Percentiles rank a stretch among this genome's conserved stretches.
Evolutionary conservation across 805 yeast genomes (phyloP).

Genomic region (Danielia reshetovae): DNA sequence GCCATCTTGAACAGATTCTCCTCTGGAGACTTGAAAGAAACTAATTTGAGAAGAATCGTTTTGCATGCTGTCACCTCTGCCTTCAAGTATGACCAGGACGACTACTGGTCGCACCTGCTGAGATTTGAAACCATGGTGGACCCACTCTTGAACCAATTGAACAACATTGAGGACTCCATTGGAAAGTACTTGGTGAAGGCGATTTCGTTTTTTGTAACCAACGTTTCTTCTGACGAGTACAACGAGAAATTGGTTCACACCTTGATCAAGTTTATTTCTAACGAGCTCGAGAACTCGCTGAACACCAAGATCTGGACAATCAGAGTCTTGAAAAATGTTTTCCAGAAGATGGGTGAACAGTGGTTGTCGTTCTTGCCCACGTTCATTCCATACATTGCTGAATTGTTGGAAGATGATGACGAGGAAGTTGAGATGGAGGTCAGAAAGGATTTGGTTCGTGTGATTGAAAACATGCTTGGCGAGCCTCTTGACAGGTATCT

Average conservation of each 20-base stretch:
- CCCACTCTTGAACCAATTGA: conserved; percentile 63
- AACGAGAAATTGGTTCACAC: conserved; percentile 59
- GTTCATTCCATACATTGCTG: conserved; percentile 93
- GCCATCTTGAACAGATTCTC: conserved; percentile 50
- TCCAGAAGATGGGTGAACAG: conserved; percentile 89
- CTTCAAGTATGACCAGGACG: conserved; percentile 86
- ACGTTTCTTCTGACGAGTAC: conserved; percentile 63
- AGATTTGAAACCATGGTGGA: conserved; percentile 72
- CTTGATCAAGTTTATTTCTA: conserved; percentile 34
- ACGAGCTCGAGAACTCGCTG: conserved; percentile 45
- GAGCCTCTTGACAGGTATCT: conserved; percentile 88
- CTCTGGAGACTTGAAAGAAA: conserved; percentile 34
- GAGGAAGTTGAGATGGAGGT: conserved; percentile 91
- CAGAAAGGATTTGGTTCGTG: conserved; percentile 84
- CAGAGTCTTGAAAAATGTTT: conserved; percentile 71
- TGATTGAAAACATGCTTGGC: conserved; percentile 87
- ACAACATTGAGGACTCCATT: conserved; percentile 63
- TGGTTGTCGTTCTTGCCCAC: conserved; percentile 92
- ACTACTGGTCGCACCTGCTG: conserved; percentile 87
- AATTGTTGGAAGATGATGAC: conserved; percentile 90
- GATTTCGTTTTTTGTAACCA: conserved; percentile 66
- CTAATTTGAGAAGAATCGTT: conserved; percentile 66
- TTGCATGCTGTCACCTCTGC: conserved; percentile 72
- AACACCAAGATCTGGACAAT: conserved; percentile 84
- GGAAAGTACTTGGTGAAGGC: conserved; percentile 82